Conservation (phyloP, 352 stramenopile genomes). For the Globisporangium abappressorium region DNA sequence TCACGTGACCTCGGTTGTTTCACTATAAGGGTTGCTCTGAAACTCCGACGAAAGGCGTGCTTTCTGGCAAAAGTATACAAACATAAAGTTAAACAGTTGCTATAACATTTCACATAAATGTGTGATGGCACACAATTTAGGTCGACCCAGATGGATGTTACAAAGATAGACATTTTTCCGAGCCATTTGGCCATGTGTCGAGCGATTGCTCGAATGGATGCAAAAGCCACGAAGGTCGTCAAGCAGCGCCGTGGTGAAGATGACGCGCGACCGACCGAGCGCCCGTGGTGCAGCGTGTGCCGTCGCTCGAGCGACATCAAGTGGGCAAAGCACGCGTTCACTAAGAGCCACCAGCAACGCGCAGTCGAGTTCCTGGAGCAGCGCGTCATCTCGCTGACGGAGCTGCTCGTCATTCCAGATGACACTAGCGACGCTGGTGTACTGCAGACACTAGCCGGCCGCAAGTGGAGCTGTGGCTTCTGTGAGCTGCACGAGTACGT, state of each 20-base stretch:
- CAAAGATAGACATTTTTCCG: too few relatives aligned
- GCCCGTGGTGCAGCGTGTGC: slow-evolving; percentile 54
- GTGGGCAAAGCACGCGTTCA: slow-evolving; percentile 73
- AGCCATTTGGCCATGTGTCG: too few relatives aligned
- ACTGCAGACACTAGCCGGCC: neutral
- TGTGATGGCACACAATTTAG: too few relatives aligned
- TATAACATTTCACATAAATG: too few relatives aligned
- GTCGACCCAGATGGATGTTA: too few relatives aligned
- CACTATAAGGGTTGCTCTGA: too few relatives aligned
- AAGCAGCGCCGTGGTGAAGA: neutral
- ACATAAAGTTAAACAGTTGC: too few relatives aligned
- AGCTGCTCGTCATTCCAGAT: neutral
- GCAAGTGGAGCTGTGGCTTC: slow-evolving; percentile 41
- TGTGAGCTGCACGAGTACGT: slow-evolving; percentile 34
- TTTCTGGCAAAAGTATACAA: too few relatives aligned
- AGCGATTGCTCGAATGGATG: neutral
- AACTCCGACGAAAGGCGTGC: too few relatives aligned
- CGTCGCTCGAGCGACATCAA: slow-evolving; percentile 56
- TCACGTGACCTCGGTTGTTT: too few relatives aligned
- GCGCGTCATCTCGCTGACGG: slow-evolving; percentile 25
- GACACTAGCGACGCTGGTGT: slow-evolving; percentile 2
- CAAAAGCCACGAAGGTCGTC: neutral
- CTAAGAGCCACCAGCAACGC: slow-evolving; percentile 44
- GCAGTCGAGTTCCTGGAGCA: slow-evolving; percentile 38
- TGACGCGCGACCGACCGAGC: slow-evolving; percentile 16